Evolutionary conservation across 352 stramenopile species (phyloP), one percentile per base, ranked within the genome.

Genomic region (Globisporangium nunn): DNA sequence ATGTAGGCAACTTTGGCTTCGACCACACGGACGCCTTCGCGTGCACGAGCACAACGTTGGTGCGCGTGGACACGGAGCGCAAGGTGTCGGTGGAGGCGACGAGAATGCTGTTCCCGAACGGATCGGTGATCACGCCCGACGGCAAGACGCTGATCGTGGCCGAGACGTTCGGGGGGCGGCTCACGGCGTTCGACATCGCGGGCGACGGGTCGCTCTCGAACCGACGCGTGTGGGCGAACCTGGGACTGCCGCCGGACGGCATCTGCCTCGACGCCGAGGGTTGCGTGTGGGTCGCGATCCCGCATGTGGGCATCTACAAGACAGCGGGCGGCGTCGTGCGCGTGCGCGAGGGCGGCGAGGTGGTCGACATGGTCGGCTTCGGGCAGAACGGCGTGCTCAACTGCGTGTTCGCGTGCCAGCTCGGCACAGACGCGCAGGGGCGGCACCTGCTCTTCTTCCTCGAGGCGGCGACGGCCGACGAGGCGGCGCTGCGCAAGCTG

Each of bases 1-100:
- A 87, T 54, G 53, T 87, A 17, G 72, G 80, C 33, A 90, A 82
- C 58, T 88, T 84, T 56, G 80, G 77, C 31, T 90, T 88, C 56
- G 62, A 83, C 48, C 66, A 75, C 29, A 56, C 68, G 2, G 47
- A 78, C 4, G 18, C 67, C 7, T 52, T 61, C 17, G 65, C 69
- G n/a, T 70, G 64, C 30, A 62, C 56, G 14, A 79, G 64, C 29
- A 86, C 80, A 12, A 78, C 78, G 23, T 66, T 90, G 50, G 72
- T 90, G 56, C 80, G 75, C 11, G 31, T 90, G 28, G 74, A 69
- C 8, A 66, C 55, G n/a, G 75, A 86, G 41, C 56, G 55, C 15
- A 52, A 50, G 14, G 62, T 85, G 23, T 70, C 72, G 0, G 78
- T 90, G 28, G 75, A 85, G 28, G 64, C 80, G 0, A 83, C 67